phyloP scores from a whole-genome alignment of 805 yeast species.

The Metschnikowia kofuensis region DNA sequence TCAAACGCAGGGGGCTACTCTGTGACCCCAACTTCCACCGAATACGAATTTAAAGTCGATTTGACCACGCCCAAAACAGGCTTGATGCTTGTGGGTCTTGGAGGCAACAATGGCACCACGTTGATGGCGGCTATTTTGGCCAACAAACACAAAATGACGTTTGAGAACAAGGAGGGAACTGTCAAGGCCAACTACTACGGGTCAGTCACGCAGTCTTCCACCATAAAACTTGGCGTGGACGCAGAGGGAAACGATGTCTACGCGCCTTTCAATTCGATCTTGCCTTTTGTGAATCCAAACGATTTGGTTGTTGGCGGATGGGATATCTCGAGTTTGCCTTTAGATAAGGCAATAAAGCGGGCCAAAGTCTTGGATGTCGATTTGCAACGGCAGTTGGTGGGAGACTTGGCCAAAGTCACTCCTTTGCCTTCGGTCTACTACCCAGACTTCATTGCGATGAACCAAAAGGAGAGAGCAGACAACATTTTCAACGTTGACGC shows the following conservation, averaged over 20 bases:
- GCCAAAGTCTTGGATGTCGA: constrained; percentile 84
- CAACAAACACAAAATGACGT: constrained; percentile 72
- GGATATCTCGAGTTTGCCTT: constrained; percentile 78
- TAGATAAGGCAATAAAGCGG: constrained; percentile 78
- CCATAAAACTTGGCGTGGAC: constrained; percentile 87
- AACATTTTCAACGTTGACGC: constrained; percentile 65
- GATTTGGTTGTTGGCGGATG: constrained; percentile 91
- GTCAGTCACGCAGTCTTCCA: constrained; percentile 90
- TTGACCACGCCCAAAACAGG: constrained; percentile 82
- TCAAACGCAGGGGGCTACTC: constrained; percentile 48
- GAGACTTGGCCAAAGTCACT: constrained; percentile 54
- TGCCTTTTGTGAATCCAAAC: constrained; percentile 88
- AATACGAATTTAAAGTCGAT: constrained; percentile 85
- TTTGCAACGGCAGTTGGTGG: constrained; percentile 71
- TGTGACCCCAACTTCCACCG: constrained; percentile 69
- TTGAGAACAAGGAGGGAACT: constrained; percentile 79
- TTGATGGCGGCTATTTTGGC: constrained; percentile 82
- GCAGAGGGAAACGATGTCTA: constrained; percentile 76
- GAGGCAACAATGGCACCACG: constrained; percentile 96
- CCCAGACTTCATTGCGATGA: constrained; percentile 95
- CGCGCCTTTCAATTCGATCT: constrained; percentile 85
- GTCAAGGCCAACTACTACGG: constrained; percentile 83
- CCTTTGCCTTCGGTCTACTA: constrained; percentile 89
- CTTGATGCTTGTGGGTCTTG: constrained; percentile 86
- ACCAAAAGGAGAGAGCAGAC: constrained; percentile 89